Conservation (phyloP, 768 basidiomycete genomes). For the Termitomyces sp. region DNA sequence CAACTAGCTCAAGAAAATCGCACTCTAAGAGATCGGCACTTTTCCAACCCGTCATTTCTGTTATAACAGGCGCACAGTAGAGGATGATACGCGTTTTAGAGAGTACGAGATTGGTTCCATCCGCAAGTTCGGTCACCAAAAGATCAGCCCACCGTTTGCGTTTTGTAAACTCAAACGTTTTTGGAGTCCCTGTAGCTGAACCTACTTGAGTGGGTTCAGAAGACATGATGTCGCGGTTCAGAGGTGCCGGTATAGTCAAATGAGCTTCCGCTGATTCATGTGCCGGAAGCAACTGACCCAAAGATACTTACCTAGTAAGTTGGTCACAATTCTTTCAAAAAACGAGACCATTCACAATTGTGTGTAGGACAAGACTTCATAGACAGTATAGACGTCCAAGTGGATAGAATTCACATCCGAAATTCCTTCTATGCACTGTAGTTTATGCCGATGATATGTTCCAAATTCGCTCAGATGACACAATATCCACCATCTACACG, state of each 20-base stretch:
- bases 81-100: slow-evolving; percentile 60
- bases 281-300: background rate
- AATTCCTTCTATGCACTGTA: background rate
- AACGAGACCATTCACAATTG: background rate
- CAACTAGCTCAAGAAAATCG: slow-evolving; percentile 58
- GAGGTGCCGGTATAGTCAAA: background rate
- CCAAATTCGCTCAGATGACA: slow-evolving; percentile 2
- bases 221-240: slow-evolving; percentile 5
- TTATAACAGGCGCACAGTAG: slow-evolving; percentile 65
- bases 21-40: slow-evolving; percentile 69
- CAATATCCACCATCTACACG: slow-evolving; percentile 92
- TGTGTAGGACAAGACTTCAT: background rate
- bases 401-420: background rate
- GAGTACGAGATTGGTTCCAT: slow-evolving; percentile 66
- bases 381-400: background rate
- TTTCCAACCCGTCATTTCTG: slow-evolving; percentile 75
- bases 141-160: slow-evolving; percentile 86
- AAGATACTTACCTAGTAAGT: no score
- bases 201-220: slow-evolving; percentile 5
- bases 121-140: slow-evolving; percentile 70
- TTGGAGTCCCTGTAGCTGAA: slow-evolving; percentile 16
- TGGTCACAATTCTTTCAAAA: background rate
- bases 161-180: slow-evolving; percentile 78
- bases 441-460: background rate
- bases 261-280: background rate